Conservation (phyloP, 1,284 basidiomycete genomes). For the Naganishia liquefaciens region DNA sequence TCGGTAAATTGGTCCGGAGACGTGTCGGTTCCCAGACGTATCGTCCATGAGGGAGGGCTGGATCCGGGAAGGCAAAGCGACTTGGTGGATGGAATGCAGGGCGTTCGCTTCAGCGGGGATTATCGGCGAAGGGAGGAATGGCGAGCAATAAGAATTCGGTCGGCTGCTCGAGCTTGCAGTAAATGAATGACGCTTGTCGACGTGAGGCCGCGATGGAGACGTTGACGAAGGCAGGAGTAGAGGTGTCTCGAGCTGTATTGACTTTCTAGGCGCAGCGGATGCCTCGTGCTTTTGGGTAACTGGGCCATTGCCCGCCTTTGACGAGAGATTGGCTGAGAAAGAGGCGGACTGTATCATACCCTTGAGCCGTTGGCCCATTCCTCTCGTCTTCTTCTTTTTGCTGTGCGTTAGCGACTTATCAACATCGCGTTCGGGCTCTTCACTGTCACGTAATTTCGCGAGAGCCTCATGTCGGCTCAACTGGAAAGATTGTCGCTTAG, state of each 20-base stretch:
- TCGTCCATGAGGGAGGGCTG: not conserved
- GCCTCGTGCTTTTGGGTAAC: not conserved
- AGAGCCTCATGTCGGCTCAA: conserved; percentile 5
- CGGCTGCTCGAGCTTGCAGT: conserved; percentile 22
- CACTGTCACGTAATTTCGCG: conserved; percentile 5
- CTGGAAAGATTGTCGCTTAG: conserved; percentile 23
- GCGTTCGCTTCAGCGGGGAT: conserved; percentile 27
- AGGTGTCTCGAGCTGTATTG: conserved; percentile 5
- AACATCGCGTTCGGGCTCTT: not conserved
- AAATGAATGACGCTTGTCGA: conserved; percentile 23
- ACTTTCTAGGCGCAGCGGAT: not conserved
- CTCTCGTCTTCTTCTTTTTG: conserved; percentile 28
- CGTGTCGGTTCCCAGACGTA: not conserved
- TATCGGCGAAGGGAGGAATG: conserved; percentile 39
- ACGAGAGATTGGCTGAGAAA: conserved; percentile 27
- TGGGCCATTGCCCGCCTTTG: conserved; percentile 10
- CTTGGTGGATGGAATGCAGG: not conserved
- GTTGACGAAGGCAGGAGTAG: conserved; percentile 2
- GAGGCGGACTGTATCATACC: conserved; percentile 33
- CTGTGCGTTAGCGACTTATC: conserved; percentile 27
- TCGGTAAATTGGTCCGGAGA: conserved; percentile 26
- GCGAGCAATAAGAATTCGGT: conserved; percentile 19
- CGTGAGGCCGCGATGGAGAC: conserved; percentile 5
- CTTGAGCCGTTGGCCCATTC: conserved; percentile 29
- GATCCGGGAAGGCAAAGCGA: not conserved